These are phyloP conservation scores for Echium plantagineum DNA, from an alignment of 257 asterid genomes.

Conservation along the genomic window DNA sequence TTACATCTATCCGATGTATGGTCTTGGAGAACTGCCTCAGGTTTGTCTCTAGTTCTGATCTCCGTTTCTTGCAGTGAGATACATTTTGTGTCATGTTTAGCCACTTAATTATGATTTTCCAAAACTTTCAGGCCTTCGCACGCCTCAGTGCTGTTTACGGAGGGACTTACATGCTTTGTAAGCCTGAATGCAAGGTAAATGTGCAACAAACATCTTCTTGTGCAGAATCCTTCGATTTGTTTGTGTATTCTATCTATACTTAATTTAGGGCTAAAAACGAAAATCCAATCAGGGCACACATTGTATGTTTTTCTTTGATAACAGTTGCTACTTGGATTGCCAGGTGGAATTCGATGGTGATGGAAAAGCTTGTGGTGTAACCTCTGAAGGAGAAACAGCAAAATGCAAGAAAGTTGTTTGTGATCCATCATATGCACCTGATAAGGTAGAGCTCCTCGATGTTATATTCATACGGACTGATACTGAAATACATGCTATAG, in stretches of 20 bases:
- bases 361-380: slow-evolving; percentile 79
- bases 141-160: slow-evolving; percentile 99
- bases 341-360: slow-evolving; percentile 79
- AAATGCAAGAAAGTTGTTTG: slow-evolving; percentile 96
- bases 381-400: slow-evolving; percentile 99
- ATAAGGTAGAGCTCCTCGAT: slow-evolving; percentile 41
- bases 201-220: not conserved
- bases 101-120: not conserved
- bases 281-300: too few relatives aligned
- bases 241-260: too few relatives aligned
- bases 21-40: slow-evolving; percentile 98
- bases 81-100: not conserved
- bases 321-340: slow-evolving; percentile 2
- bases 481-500: not conserved
- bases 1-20: slow-evolving; percentile 92
- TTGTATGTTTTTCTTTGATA: too few relatives aligned
- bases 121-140: slow-evolving; percentile 73
- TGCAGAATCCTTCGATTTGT: not conserved
- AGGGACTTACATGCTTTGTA: slow-evolving; percentile 95
- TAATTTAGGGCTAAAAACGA: too few relatives aligned
- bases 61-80: slow-evolving; percentile 4
- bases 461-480: not conserved
- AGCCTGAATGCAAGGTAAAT: slow-evolving; percentile 85
- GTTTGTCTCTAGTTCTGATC: slow-evolving; percentile 28
- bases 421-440: slow-evolving; percentile 80